Percentiles rank a stretch among this genome's conserved stretches.
phyloP scores from a whole-genome alignment of 257 asterid species.

The Echium plantagineum region DNA sequence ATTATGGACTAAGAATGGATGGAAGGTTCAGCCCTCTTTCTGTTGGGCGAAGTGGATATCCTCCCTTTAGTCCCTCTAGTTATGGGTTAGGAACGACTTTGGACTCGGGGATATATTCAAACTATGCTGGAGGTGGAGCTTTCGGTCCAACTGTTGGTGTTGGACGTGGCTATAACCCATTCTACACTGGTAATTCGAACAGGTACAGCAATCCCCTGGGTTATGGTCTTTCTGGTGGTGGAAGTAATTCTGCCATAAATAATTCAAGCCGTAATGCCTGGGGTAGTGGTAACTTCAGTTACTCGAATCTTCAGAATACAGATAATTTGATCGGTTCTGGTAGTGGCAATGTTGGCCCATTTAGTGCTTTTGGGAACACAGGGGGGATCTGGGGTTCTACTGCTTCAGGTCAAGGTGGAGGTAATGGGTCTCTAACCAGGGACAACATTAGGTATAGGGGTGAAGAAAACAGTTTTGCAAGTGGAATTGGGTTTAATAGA shows the following conservation, averaged over 20 bases:
- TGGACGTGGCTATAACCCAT: conserved; percentile 41
- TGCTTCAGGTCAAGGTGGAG: conserved; percentile 38
- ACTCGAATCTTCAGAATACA: conserved; percentile 24
- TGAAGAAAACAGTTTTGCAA: conserved; percentile 28
- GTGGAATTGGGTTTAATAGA: conserved; percentile 35
- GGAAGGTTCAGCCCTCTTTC: conserved; percentile 51
- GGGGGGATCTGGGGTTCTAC: conserved; percentile 60
- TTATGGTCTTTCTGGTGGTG: conserved; percentile 29
- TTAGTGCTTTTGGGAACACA: conserved; percentile 37
- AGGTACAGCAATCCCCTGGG: conserved; percentile 34
- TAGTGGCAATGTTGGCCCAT: conserved; percentile 30
- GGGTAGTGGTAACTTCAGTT: conserved; percentile 34
- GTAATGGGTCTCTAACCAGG: conserved; percentile 23
- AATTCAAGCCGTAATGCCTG: conserved; percentile 32
- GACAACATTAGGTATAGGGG: conserved; percentile 23
- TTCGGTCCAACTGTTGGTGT: conserved; percentile 34
- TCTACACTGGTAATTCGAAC: conserved; percentile 34
- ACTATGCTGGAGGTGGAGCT: conserved; percentile 34
- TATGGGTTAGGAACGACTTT: conserved; percentile 34
- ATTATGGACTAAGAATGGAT: conserved; percentile 44
- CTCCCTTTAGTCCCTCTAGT: conserved; percentile 38
- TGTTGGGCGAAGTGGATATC: conserved; percentile 52
- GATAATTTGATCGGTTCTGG: conserved; percentile 31
- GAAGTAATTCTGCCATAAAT: conserved; percentile 38
- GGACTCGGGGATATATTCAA: conserved; percentile 39